A percentile compares a stretch with the other conserved stretches of the same genome.
Evolutionary conservation across 1,284 basidiomycete species (phyloP).

Genomic region (Tetrapyrgos nigripes): DNA sequence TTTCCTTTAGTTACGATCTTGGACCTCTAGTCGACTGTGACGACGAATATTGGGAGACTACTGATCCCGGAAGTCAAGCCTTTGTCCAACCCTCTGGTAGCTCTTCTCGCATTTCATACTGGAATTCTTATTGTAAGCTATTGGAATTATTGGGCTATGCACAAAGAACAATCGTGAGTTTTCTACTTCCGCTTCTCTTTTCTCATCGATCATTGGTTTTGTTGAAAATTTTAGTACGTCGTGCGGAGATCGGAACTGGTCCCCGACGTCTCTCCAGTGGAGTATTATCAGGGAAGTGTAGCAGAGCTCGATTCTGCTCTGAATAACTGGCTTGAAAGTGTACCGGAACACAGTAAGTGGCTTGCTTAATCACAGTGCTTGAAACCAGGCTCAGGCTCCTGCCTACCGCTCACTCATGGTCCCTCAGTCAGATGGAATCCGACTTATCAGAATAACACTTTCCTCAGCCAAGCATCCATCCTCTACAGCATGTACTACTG

Average conservation of each 20-base stretch:
- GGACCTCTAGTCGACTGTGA: slow-evolving; percentile 72
- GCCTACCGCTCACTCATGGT: not conserved
- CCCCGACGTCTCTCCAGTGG: not conserved
- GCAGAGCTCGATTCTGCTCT: not conserved
- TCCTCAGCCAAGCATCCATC: slow-evolving; percentile 61
- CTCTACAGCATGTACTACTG: slow-evolving; percentile 41
- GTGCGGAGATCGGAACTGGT: not conserved
- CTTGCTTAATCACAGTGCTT: no score
- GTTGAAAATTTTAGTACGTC: not conserved
- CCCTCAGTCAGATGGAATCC: slow-evolving; percentile 60
- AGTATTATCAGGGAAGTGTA: not conserved
- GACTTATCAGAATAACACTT: slow-evolving; percentile 41
- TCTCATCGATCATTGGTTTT: not conserved
- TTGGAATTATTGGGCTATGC: slow-evolving; percentile 68
- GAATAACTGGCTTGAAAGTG: not conserved
- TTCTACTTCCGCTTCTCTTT: not conserved
- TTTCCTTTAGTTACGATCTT: slow-evolving; percentile 62
- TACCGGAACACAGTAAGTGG: not conserved
- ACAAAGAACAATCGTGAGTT: slow-evolving; percentile 67
- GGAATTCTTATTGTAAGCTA: slow-evolving; percentile 63
- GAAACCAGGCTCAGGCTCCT: not conserved
- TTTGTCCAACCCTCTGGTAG: slow-evolving; percentile 64
- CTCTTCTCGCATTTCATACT: slow-evolving; percentile 58
- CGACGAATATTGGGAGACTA: slow-evolving; percentile 70
- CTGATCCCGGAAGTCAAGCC: slow-evolving; percentile 51